phyloP scores from a whole-genome alignment of 148 eudicot genomes.

The Cornus kousa region DNA sequence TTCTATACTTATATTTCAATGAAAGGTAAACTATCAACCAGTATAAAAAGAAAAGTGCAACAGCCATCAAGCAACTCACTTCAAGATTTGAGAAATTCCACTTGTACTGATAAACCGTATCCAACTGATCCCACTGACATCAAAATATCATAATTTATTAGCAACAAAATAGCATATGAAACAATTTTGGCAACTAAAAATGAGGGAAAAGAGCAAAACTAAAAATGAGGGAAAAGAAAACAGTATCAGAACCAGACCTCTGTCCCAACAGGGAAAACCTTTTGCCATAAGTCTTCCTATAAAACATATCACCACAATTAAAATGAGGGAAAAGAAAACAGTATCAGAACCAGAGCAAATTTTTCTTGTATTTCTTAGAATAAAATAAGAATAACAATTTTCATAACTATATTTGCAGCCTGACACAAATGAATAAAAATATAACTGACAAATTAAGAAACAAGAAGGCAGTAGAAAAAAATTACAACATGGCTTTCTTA shows the following conservation, averaged over 20 bases:
- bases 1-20: neutral
- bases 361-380: no score
- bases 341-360: neutral
- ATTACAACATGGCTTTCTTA: no score
- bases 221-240: neutral
- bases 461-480: neutral
- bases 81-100: slow-evolving; percentile 90
- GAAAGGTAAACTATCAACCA: neutral
- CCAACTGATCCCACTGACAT: slow-evolving; percentile 90
- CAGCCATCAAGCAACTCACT: slow-evolving; percentile 40
- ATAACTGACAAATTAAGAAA: no score
- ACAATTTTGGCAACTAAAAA: neutral
- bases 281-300: slow-evolving; percentile 96
- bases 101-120: slow-evolving; percentile 76
- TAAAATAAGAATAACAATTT: no score
- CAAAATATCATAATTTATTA: slow-evolving; percentile 10
- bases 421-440: no score
- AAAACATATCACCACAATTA: slow-evolving; percentile 19
- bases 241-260: slow-evolving; percentile 51
- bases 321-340: neutral
- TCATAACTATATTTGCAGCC: no score
- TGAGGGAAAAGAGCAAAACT: neutral
- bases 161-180: neutral
- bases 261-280: slow-evolving; percentile 97
- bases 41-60: neutral